phyloP scores from a whole-genome alignment of 441 rosid species.

The Rhodomyrtus psidioides region DNA sequence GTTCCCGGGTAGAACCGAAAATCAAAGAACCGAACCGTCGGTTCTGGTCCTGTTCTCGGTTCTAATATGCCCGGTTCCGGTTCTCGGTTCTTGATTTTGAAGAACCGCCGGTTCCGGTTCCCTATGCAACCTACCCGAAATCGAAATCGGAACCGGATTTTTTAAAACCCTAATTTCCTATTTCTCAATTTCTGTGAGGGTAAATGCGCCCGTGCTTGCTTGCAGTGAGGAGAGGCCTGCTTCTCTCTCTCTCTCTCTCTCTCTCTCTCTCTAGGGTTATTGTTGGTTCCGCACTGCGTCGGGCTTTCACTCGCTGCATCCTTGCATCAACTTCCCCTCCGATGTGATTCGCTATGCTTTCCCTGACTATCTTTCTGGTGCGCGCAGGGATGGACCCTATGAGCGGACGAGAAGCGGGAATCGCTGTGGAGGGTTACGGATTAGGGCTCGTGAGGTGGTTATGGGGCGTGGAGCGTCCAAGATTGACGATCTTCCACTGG shows the following conservation, averaged over 20 bases:
- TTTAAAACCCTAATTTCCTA: no score
- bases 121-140: no score
- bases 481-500: slow-evolving; percentile 58
- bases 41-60: no score
- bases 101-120: no score
- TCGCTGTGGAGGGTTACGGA: not conserved
- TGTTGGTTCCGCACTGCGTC: not conserved
- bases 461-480: slow-evolving; percentile 98
- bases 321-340: not conserved
- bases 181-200: no score
- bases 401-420: not conserved
- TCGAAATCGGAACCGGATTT: no score
- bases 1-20: no score
- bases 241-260: not conserved
- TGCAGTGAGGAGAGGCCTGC: not conserved
- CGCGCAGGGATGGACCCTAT: not conserved
- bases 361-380: not conserved
- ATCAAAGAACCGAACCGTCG: no score
- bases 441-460: not conserved
- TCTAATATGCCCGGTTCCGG: no score
- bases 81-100: no score
- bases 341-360: not conserved
- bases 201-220: not conserved
- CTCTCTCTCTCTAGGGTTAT: not conserved
- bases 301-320: not conserved